phyloP scores from a whole-genome alignment of 2,329 filamentous ascomycete genomes.

The Septoria petroselini region DNA sequence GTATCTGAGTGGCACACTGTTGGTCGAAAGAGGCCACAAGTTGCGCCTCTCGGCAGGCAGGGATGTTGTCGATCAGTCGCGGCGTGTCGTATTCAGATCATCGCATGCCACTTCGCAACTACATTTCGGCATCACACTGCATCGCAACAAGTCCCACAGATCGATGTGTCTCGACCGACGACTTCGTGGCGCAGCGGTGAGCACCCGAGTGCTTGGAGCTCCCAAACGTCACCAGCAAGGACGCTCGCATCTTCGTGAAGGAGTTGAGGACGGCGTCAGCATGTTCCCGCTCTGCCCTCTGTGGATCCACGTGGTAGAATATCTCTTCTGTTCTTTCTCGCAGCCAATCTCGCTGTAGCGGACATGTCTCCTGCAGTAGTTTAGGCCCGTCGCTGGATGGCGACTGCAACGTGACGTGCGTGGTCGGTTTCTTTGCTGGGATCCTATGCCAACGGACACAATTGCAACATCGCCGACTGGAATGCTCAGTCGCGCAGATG shows the following conservation, averaged over 20 bases:
- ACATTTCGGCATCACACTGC: background rate
- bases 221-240: constrained; percentile 1
- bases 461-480: constrained; percentile 2
- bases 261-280: background rate
- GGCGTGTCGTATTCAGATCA: too few species aligned
- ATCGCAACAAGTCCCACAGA: background rate
- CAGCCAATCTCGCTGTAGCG: background rate
- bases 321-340: background rate
- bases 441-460: constrained; percentile 6
- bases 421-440: constrained; percentile 1
- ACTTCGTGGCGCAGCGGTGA: constrained; percentile 5
- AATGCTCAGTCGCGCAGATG: background rate
- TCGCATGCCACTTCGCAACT: background rate
- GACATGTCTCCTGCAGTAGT: constrained; percentile 3
- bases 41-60: too few species aligned
- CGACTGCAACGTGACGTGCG: constrained; percentile 15
- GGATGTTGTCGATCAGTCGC: too few species aligned
- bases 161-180: constrained; percentile 3
- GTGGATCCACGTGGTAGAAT: constrained; percentile 9
- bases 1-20: too few species aligned
- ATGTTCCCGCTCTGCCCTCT: background rate
- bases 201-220: background rate
- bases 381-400: background rate
- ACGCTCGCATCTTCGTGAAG: background rate
- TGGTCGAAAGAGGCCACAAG: too few species aligned